Conservation (phyloP, 331 rosid genomes). For the Rhamnella rubrinervis region DNA sequence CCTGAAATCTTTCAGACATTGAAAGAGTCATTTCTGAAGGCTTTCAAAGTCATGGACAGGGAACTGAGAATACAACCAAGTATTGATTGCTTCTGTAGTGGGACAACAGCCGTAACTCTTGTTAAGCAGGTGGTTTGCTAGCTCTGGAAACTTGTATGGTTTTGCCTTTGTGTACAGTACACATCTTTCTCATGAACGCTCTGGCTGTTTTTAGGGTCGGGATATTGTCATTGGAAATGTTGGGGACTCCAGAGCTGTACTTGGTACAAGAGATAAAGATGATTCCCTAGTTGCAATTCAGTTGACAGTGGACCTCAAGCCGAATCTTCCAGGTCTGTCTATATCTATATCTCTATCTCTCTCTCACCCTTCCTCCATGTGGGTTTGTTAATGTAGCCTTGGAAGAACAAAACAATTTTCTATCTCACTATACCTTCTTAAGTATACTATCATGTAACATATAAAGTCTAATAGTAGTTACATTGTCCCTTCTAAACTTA, state of each 20-base stretch:
- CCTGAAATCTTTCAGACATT: constrained; percentile 74
- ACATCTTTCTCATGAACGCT: constrained; percentile 22
- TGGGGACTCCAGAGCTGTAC: constrained; percentile 96
- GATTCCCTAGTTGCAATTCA: constrained; percentile 70
- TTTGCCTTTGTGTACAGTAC: constrained; percentile 7
- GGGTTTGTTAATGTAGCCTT: no score
- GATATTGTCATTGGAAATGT: constrained; percentile 83
- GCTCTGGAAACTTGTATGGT: constrained; percentile 13
- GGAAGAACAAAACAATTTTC: no score
- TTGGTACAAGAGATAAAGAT: constrained; percentile 76
- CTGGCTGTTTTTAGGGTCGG: constrained; percentile 55
- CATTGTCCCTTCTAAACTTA: no score
- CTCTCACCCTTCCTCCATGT: background rate
- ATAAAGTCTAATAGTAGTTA: no score
- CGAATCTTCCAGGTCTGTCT: constrained; percentile 81
- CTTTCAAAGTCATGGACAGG: constrained; percentile 87
- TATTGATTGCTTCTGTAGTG: constrained; percentile 91
- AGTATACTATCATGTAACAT: no score
- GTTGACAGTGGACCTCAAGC: constrained; percentile 98
- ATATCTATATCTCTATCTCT: background rate
- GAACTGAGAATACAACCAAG: constrained; percentile 70
- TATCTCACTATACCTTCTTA: no score
- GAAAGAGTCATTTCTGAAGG: constrained; percentile 79
- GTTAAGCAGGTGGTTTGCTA: constrained; percentile 69
- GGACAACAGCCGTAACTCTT: constrained; percentile 94